phyloP scores from a whole-genome alignment of 1,139 yeast species.

The Lodderomyces elongisporus region DNA sequence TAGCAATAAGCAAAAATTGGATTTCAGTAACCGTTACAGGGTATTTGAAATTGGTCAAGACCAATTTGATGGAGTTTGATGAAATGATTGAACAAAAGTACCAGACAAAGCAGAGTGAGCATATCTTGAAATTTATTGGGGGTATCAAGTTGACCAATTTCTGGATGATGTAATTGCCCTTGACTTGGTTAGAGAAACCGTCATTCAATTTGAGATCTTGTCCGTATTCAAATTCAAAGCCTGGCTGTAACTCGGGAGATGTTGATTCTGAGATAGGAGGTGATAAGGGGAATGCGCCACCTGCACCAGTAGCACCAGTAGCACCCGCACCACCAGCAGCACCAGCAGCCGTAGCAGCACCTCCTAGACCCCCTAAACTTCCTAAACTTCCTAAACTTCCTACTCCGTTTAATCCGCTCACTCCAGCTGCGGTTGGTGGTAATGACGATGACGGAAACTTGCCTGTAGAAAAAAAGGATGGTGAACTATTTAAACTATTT shows the following conservation, averaged over 20 bases:
- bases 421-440: too few species aligned
- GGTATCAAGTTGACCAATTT: slow-evolving; percentile 15
- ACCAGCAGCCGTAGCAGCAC: too few species aligned
- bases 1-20: slow-evolving; percentile 70
- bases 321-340: too few species aligned
- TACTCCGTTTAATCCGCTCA: too few species aligned
- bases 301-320: too few species aligned
- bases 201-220: neutral
- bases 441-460: slow-evolving; percentile 32
- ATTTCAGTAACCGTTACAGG: slow-evolving; percentile 84
- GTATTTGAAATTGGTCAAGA: slow-evolving; percentile 61
- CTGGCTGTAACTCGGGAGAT: slow-evolving; percentile 5
- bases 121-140: slow-evolving; percentile 26
- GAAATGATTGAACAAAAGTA: slow-evolving; percentile 77
- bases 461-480: slow-evolving; percentile 22
- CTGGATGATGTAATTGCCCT: neutral
- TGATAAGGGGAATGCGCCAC: slow-evolving; percentile 8
- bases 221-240: neutral
- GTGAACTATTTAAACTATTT: neutral
- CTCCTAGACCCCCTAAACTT: too few species aligned
- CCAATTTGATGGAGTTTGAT: slow-evolving; percentile 73
- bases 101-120: slow-evolving; percentile 64
- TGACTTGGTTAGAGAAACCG: neutral
- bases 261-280: slow-evolving; percentile 5
- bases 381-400: too few species aligned